Conservation (phyloP, 306 rosid genomes). For the Quercus robur region DNA sequence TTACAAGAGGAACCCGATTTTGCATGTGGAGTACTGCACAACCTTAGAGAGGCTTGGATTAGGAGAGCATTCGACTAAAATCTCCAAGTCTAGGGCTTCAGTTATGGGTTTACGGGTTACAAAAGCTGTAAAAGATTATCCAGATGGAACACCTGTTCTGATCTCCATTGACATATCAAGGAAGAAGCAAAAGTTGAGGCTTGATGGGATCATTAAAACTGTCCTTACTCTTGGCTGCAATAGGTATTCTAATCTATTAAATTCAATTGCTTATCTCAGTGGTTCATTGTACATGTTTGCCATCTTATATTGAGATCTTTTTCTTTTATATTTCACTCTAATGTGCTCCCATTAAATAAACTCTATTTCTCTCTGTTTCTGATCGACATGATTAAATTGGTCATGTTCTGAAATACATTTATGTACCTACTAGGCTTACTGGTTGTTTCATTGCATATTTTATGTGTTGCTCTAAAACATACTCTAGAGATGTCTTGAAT, state of each 20-base stretch:
- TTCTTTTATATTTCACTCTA: not conserved
- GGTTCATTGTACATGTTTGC: not conserved
- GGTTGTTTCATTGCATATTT: not conserved
- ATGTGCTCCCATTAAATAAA: not conserved
- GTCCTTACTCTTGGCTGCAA: constrained; percentile 71
- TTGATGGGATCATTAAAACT: constrained; percentile 85
- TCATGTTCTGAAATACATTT: too few species aligned
- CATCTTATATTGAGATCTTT: not conserved
- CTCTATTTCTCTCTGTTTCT: not conserved
- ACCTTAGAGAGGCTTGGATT: constrained; percentile 93
- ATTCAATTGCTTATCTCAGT: not conserved
- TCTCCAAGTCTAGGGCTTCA: constrained; percentile 72
- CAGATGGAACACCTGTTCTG: constrained; percentile 87
- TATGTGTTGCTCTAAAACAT: not conserved
- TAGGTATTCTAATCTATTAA: constrained; percentile 45
- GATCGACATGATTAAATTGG: too few species aligned
- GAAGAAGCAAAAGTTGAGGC: constrained; percentile 74
- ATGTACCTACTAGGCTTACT: not conserved
- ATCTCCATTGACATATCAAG: constrained; percentile 70
- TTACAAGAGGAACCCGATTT: constrained; percentile 64
- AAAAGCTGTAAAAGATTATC: constrained; percentile 72
- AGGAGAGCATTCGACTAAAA: constrained; percentile 59
- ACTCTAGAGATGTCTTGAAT: not conserved
- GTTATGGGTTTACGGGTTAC: constrained; percentile 78
- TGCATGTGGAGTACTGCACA: constrained; percentile 84